These are phyloP conservation scores for Lanmaoa rubissima DNA, from an alignment of 768 basidiomycete species.

Conservation along the genomic window DNA sequence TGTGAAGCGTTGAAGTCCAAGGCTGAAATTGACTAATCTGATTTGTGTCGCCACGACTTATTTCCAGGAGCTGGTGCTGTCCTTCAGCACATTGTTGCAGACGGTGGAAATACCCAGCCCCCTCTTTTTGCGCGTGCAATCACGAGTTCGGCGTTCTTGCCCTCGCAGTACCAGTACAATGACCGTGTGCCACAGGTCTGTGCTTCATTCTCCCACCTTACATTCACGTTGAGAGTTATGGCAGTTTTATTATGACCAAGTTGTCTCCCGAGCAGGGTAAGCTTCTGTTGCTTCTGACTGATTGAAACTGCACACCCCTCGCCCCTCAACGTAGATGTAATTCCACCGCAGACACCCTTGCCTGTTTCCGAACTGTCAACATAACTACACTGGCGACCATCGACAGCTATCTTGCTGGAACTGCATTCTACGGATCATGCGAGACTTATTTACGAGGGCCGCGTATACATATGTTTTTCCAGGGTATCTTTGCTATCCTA, in stretches of 20 bases:
- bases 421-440: neutral
- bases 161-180: neutral
- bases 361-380: neutral
- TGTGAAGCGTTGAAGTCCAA: neutral
- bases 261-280: neutral
- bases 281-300: neutral
- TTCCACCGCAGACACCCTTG: neutral
- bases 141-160: neutral
- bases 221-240: neutral
- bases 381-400: neutral
- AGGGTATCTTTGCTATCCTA: neutral
- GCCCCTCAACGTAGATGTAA: neutral
- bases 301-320: neutral
- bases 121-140: slow-evolving; percentile 36
- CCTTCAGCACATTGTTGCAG: slow-evolving; percentile 34
- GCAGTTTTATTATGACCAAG: neutral
- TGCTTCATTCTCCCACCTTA: neutral
- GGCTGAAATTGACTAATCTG: neutral
- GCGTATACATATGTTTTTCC: neutral
- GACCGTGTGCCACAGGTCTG: neutral
- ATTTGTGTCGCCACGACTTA: neutral
- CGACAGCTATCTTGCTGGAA: neutral
- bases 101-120: slow-evolving; percentile 40
- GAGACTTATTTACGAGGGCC: neutral
- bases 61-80: slow-evolving; percentile 43